phyloP scores from a whole-genome alignment of 371 early-diverging fungal species.

The Mucor plumbeus region DNA sequence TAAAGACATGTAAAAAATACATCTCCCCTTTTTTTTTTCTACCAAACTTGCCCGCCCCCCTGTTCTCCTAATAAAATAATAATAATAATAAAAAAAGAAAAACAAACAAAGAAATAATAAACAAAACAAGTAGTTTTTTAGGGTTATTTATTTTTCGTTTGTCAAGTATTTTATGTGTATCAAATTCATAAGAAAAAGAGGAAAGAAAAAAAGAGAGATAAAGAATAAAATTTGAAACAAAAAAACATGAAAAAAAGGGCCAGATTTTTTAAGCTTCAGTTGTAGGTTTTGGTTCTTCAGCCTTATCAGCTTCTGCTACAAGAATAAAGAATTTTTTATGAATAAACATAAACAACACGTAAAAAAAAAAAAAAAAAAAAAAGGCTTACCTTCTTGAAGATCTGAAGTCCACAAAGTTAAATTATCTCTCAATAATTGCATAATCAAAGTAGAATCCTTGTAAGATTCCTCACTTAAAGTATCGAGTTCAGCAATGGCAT shows the following conservation, averaged over 20 bases:
- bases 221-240: not conserved
- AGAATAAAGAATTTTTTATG: not conserved
- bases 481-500: constrained; percentile 98
- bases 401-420: constrained; percentile 99
- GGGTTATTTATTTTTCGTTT: constrained; percentile 6
- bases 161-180: constrained; percentile 10
- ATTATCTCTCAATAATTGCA: constrained; percentile 99
- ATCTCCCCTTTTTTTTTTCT: not conserved
- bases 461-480: constrained; percentile 98
- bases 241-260: not conserved
- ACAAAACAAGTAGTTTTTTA: constrained; percentile 7
- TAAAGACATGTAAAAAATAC: constrained; percentile 24
- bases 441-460: constrained; percentile 99
- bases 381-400: constrained; percentile 75
- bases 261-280: constrained; percentile 13
- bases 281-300: constrained; percentile 15
- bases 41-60: constrained; percentile 1
- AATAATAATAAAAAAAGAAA: not conserved
- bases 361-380: not conserved
- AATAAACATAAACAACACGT: constrained; percentile 4
- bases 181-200: not conserved
- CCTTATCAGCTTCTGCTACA: constrained; percentile 13
- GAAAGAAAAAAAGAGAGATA: not conserved
- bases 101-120: constrained; percentile 3
- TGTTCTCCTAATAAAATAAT: not conserved